Base-by-base conservation (phyloP, 225 moss, liverwort and hornwort species). In the Climacium dendroides region DNA sequence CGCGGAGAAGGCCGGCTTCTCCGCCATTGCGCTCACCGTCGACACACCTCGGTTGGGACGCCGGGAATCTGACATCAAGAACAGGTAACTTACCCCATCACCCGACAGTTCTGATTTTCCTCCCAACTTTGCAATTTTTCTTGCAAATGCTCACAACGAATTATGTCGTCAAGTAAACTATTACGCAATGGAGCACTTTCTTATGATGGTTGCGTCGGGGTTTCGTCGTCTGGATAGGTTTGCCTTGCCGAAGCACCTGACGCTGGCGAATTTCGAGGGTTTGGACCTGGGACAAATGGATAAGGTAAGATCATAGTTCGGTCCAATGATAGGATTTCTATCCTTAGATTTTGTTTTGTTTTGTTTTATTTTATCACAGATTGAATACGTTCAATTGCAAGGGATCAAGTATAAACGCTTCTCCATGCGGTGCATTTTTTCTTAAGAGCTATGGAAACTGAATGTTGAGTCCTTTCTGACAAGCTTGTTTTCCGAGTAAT, bases 41-140 rank as follows among this genome's bases (percentile, higher is more conserved):
- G 96, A 96, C 85, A 92, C 94, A 41, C 95, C 95, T 78, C 91
- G 93, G 50, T 83, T 92, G 7, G 96, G 96, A 63, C 93, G 93
- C 45, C 92, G 96, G 53, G 96, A 96, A 90, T 91, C 91, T 28
- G 96, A 96, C 89, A 94, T 93, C 77, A 96, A 95, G 93, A 96
- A 96, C 87, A 95, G 95, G 96, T 95, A 57, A 19, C 57, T 32
- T 20, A 32, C 23, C 23, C 13, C 37, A 13, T 58, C 29, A 28
- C 39, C 58, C 8, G 55, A 18, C 39, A 29, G 29, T 41, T 84
- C 69, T 37, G 78, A 58, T 30, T 50, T 85, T 48, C n/a, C 7
- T 15, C 61, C 20, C 8, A 29, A 7, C 8, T 37, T 59, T 48
- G 34, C 41, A 41, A 76, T 43, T 22, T 26, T 12, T 1, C 54